Evolutionary conservation across 2,329 filamentous ascomycete species (phyloP).

Genomic region (Cercospora citrullina): DNA sequence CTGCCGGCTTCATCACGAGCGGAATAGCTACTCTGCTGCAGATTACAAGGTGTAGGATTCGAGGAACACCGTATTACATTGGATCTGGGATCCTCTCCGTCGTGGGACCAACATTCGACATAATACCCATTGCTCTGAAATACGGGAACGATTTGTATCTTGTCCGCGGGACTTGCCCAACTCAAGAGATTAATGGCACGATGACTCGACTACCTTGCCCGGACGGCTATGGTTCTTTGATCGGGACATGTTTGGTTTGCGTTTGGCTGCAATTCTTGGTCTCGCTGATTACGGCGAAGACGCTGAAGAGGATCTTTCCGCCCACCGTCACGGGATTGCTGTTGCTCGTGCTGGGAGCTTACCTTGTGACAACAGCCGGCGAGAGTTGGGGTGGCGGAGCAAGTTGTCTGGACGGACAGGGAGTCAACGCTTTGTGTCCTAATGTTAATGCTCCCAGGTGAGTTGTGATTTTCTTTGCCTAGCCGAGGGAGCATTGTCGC

Average conservation of each 20-base stretch:
- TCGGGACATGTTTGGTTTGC: conserved; percentile 23
- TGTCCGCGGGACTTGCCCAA: conserved; percentile 13
- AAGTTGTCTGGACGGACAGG: conserved; percentile 22
- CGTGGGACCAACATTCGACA: conserved; percentile 27
- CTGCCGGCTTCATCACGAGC: conserved; percentile 27
- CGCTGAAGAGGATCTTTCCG: conserved; percentile 25
- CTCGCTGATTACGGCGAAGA: conserved; percentile 20
- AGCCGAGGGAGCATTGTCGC: neutral
- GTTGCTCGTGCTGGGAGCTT: conserved; percentile 23
- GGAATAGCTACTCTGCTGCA: conserved; percentile 25
- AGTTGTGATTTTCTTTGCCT: neutral
- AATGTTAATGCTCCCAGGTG: conserved; percentile 21
- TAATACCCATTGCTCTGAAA: conserved; percentile 27
- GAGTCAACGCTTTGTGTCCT: conserved; percentile 23
- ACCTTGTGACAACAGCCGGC: conserved; percentile 25
- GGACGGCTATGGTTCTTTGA: conserved; percentile 22
- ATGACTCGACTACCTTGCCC: conserved; percentile 25
- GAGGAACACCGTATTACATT: conserved; percentile 23
- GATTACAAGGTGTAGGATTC: conserved; percentile 22
- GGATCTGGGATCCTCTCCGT: conserved; percentile 23
- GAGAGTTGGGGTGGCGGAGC: conserved; percentile 27
- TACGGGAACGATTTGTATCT: conserved; percentile 21
- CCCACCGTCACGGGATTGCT: conserved; percentile 22
- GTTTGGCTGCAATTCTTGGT: conserved; percentile 28
- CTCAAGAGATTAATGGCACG: neutral